These are phyloP conservation scores for Rhodomyrtus psidioides DNA, from an alignment of 441 rosid genomes.

Conservation along the genomic window DNA sequence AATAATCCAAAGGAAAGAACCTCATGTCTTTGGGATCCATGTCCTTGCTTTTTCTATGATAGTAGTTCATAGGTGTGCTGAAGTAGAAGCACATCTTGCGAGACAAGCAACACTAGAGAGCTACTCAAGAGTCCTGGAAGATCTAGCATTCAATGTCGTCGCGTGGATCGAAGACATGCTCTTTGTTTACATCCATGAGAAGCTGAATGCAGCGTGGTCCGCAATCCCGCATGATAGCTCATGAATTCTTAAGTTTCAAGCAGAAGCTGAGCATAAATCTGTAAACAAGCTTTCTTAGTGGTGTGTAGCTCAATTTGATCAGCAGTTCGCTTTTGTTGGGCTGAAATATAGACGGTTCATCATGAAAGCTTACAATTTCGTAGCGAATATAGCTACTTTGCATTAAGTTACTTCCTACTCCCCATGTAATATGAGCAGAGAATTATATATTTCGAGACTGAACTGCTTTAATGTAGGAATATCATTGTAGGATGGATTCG, in stretches of 20 bases:
- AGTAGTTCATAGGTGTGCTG: background rate
- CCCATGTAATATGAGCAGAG: too few relatives aligned
- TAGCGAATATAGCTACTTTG: background rate
- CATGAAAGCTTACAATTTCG: background rate
- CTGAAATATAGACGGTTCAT: background rate
- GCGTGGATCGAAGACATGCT: conserved; percentile 1
- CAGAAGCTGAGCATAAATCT: background rate
- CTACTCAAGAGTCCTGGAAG: background rate
- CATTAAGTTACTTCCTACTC: background rate
- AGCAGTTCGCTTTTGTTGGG: background rate
- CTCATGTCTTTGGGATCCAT: background rate
- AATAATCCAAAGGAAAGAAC: background rate
- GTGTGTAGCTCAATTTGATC: background rate
- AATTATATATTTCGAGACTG: background rate
- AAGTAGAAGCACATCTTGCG: background rate
- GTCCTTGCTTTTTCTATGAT: background rate
- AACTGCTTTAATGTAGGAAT: background rate
- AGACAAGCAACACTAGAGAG: background rate
- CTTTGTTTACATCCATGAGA: background rate
- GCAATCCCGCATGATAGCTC: background rate
- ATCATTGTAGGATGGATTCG: background rate
- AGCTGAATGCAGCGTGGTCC: background rate
- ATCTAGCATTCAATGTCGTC: background rate
- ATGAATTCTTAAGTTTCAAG: background rate
- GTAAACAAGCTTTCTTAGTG: background rate